A percentile compares a stretch with the other conserved stretches of the same genome.
Conservation (phyloP, 305 asterid genomes). For the Fraxinus albicans region DNA sequence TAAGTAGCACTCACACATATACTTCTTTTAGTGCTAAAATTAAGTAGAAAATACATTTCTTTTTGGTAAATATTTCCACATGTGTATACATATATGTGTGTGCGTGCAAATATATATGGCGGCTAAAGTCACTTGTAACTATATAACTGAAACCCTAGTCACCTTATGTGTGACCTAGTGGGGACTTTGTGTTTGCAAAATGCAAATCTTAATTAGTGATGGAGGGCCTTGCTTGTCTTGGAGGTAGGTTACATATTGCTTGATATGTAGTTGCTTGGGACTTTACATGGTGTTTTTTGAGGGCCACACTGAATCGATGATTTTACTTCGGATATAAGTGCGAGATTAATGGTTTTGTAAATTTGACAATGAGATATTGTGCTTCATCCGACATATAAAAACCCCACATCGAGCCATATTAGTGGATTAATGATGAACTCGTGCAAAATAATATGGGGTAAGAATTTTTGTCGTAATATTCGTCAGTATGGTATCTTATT, state of each 20-base stretch:
- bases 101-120: conserved; percentile 56
- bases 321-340: not conserved
- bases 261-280: conserved; percentile 38
- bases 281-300: conserved; percentile 17
- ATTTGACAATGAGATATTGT: not conserved
- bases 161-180: conserved; percentile 37
- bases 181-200: conserved; percentile 41
- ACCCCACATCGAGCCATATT: not conserved
- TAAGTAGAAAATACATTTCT: not conserved
- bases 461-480: not conserved
- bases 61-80: not conserved
- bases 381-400: not conserved
- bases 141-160: conserved; percentile 40
- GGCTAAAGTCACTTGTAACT: conserved; percentile 51
- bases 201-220: conserved; percentile 21
- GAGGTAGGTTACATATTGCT: conserved; percentile 33
- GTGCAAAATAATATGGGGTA: not conserved
- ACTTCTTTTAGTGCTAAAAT: conserved; percentile 32
- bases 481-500: not conserved
- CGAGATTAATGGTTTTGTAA: not conserved
- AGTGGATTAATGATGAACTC: not conserved
- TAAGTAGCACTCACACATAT: conserved; percentile 42
- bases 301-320: conserved; percentile 10
- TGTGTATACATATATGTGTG: conserved; percentile 4
- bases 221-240: conserved; percentile 35